These are phyloP conservation scores for Microbotryum silenes-acaulis DNA, from an alignment of 1,284 basidiomycete species.

Conservation along the genomic window DNA sequence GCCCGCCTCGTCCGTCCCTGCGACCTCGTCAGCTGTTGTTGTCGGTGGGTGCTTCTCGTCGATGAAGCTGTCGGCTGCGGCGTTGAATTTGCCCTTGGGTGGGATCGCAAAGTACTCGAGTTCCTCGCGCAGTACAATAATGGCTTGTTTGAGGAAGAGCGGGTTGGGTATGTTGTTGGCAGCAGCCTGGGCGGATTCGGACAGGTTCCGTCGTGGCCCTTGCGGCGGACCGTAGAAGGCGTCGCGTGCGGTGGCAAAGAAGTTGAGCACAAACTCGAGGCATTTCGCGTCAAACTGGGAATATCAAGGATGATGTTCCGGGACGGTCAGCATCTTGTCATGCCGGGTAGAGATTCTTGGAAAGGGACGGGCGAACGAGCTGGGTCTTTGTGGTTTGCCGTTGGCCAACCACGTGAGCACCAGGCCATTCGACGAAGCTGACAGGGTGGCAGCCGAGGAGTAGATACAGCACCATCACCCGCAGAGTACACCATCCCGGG, in stretches of 20 bases:
- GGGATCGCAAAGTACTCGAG: slow-evolving; percentile 97
- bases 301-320: not conserved
- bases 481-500: no score
- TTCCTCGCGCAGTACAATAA: slow-evolving; percentile 96
- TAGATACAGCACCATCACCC: no score
- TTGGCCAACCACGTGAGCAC: no score
- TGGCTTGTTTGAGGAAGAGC: slow-evolving; percentile 89
- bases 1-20: slow-evolving; percentile 63
- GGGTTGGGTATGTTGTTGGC: slow-evolving; percentile 60
- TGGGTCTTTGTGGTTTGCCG: no score
- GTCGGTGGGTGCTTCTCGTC: slow-evolving; percentile 2
- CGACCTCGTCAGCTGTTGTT: slow-evolving; percentile 39
- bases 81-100: slow-evolving; percentile 45
- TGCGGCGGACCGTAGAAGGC: slow-evolving; percentile 79
- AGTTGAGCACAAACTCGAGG: slow-evolving; percentile 62
- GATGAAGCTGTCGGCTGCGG: not conserved
- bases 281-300: slow-evolving; percentile 90
- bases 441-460: not conserved
- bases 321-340: not conserved
- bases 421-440: not conserved
- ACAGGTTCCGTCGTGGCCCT: slow-evolving; percentile 31
- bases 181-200: slow-evolving; percentile 46
- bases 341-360: not conserved
- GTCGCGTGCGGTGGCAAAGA: slow-evolving; percentile 62
- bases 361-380: not conserved